A percentile compares a stretch with the other conserved stretches of the same genome.
These are phyloP conservation scores for Lyophyllum atratum DNA, from an alignment of 768 basidiomycete species.

Conservation along the genomic window DNA sequence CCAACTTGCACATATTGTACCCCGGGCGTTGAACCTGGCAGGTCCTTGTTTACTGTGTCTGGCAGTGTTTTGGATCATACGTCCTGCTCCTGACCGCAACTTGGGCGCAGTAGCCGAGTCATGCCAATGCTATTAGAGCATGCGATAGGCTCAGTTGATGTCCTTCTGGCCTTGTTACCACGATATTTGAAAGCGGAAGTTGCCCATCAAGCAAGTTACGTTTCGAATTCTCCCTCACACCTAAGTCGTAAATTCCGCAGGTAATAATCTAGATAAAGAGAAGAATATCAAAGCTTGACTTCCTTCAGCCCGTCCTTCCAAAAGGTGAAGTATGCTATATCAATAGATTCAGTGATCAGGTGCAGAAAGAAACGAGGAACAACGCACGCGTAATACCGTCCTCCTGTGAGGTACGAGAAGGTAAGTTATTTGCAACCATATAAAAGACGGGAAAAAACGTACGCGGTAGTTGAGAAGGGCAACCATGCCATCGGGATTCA, in stretches of 20 bases:
- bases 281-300: slow-evolving; percentile 60
- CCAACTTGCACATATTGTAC: background rate
- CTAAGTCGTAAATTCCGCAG: background rate
- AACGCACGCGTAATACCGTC: slow-evolving; percentile 82
- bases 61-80: no score
- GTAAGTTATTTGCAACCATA: background rate
- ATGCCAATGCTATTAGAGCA: no score
- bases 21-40: background rate
- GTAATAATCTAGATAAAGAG: slow-evolving; percentile 13
- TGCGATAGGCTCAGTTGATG: no score
- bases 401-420: slow-evolving; percentile 46
- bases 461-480: slow-evolving; percentile 93
- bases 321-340: slow-evolving; percentile 84
- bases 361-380: background rate
- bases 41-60: no score
- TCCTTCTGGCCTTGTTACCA: background rate
- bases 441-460: slow-evolving; percentile 24
- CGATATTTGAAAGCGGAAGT: background rate
- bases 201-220: background rate
- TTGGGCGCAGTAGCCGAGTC: no score
- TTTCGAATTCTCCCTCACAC: background rate
- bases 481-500: slow-evolving; percentile 93
- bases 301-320: slow-evolving; percentile 95
- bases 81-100: no score
- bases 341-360: slow-evolving; percentile 1